phyloP scores from a whole-genome alignment of 306 rosid species.

The Trifolium repens region DNA sequence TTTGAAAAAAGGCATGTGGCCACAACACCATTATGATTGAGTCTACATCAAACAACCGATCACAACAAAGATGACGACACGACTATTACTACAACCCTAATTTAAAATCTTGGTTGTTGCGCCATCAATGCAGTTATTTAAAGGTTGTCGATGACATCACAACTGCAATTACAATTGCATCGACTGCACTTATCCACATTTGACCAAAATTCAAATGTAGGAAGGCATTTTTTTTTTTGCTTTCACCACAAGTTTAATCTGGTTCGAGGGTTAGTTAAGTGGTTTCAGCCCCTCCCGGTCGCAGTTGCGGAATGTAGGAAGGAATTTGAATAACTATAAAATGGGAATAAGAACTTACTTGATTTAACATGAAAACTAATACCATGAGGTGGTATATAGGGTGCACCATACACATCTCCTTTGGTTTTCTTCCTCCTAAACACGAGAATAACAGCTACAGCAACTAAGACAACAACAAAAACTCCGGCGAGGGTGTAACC shows the following conservation, averaged over 20 bases:
- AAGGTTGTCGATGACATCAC: no score
- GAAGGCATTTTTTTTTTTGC: no score
- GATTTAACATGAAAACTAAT: conserved; percentile 40
- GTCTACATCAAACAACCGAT: neutral
- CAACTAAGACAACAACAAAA: conserved; percentile 53
- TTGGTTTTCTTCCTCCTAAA: conserved; percentile 51
- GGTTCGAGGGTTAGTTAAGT: no score
- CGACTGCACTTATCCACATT: neutral
- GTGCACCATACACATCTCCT: conserved; percentile 24
- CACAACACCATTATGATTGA: neutral
- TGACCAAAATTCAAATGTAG: neutral
- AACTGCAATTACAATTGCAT: no score
- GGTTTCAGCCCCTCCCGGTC: no score
- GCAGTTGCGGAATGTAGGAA: neutral
- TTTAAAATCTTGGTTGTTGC: neutral
- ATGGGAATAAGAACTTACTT: conserved; percentile 43
- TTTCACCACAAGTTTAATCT: no score
- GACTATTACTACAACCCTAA: neutral
- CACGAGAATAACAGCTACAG: conserved; percentile 38
- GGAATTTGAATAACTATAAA: neutral
- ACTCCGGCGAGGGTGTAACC: conserved; percentile 65
- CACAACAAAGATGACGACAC: neutral
- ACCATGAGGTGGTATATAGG: conserved; percentile 41
- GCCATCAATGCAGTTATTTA: neutral
- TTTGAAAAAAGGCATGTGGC: neutral